These are phyloP conservation scores for Pseudocercospora fijiensis DNA, from an alignment of 2,329 filamentous ascomycete species.

Conservation along the genomic window DNA sequence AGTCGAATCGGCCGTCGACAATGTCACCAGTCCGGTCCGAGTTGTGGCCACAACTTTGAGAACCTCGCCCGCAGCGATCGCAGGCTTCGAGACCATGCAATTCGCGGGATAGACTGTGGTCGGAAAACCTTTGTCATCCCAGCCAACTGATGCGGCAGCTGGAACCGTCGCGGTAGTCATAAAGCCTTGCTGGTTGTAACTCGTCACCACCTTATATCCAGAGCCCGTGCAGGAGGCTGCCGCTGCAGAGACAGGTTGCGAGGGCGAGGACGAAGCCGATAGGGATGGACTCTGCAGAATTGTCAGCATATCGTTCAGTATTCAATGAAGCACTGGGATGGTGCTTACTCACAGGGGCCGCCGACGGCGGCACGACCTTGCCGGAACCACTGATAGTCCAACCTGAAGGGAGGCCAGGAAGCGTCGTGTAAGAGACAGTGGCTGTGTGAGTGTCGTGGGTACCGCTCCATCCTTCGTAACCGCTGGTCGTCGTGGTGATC, in stretches of 20 bases:
- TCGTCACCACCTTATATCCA: constrained; percentile 48
- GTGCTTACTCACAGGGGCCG: constrained; percentile 64
- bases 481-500: constrained; percentile 61
- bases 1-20: constrained; percentile 21
- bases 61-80: constrained; percentile 11
- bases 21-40: constrained; percentile 14
- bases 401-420: constrained; percentile 67
- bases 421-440: constrained; percentile 45
- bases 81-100: constrained; percentile 17
- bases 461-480: constrained; percentile 63
- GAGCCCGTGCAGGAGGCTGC: constrained; percentile 46
- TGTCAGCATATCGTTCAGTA: constrained; percentile 30
- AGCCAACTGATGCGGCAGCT: constrained; percentile 44
- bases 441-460: constrained; percentile 51
- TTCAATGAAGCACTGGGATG: constrained; percentile 35
- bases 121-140: constrained; percentile 49
- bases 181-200: constrained; percentile 53
- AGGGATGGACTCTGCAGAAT: constrained; percentile 44
- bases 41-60: constrained; percentile 16
- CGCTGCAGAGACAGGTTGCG: constrained; percentile 46
- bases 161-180: constrained; percentile 47
- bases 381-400: constrained; percentile 78
- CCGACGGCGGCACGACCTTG: constrained; percentile 72
- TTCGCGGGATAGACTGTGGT: constrained; percentile 39
- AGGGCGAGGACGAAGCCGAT: constrained; percentile 54